Evolutionary conservation across 2,329 filamentous ascomycete genomes (phyloP), one percentile per base, ranked within the genome.

Genomic region (Alternaria sp.): DNA sequence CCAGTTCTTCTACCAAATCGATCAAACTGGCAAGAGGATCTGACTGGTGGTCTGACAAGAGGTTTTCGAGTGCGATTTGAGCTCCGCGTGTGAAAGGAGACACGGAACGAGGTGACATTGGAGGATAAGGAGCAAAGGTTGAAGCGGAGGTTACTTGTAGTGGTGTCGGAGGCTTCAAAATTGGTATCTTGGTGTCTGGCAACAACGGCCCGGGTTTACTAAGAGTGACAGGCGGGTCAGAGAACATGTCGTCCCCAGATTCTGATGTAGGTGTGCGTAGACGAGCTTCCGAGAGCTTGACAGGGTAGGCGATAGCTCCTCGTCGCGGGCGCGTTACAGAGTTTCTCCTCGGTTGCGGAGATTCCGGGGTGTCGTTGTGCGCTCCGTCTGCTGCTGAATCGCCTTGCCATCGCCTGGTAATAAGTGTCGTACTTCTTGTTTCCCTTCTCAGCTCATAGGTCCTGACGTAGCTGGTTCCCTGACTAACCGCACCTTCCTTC

Each of bases 51-150:
- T 65, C 60, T 2, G 28, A 22, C 1, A 58, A 22, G 0, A 65
- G 40, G 30, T 65, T 65, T 44, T 57, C 54, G 1, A 65, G 41
- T 0, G 63, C 60, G 20, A 65, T 63, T 5, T 3, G 14, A 0
- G 49, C 51, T 27, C 63, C 60, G 28, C 22, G 45, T 40, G 51
- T 41, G 45, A 65, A 65, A n/a, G 27, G 36, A 30, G 57, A 22
- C 6, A 53, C 34, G 30, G 34, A 8, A 41, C 55, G 55, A 18
- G 30, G 36, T 10, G 22, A 8, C 0, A 57, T 32, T 12, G 22
- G 9, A n/a, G 59, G 52, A 25, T 32, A 44, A 4, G 38, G 36
- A 0, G 46, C 36, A 25, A 60, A 57, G 12, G n/a, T 22, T 14
- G 28, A 25, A 12, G 52, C 5, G 10, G 25, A 38, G 5, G 10